Evolutionary conservation across 148 eudicot species (phyloP).

Genomic region (Persicaria tinctoria): DNA sequence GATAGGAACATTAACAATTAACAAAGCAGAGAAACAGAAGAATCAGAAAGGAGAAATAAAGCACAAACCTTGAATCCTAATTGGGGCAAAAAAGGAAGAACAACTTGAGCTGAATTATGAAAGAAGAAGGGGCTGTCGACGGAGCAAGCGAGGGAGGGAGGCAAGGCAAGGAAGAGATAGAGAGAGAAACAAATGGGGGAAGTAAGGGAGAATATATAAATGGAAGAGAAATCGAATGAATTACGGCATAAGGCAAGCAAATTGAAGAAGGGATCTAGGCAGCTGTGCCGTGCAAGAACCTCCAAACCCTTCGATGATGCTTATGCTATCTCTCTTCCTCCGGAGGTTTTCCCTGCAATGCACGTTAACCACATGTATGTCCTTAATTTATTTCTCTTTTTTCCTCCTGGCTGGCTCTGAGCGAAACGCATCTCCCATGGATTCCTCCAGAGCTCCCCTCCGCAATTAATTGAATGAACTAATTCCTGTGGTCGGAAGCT

Average conservation of each 20-base stretch:
- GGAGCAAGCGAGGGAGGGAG: neutral
- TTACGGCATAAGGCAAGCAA: constrained; percentile 63
- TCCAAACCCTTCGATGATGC: constrained; percentile 37
- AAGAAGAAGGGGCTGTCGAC: neutral
- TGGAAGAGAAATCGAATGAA: constrained; percentile 38
- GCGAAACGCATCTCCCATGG: constrained; percentile 7
- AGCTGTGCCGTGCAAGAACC: constrained; percentile 75
- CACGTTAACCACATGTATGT: constrained; percentile 49
- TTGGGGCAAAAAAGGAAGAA: neutral
- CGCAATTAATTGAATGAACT: neutral
- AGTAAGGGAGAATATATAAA: constrained; percentile 15
- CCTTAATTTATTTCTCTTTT: neutral
- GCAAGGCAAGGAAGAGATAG: neutral
- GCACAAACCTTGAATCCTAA: constrained; percentile 17
- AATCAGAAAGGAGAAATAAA: constrained; percentile 4
- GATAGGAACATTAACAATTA: constrained; percentile 9
- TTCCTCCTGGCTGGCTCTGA: neutral
- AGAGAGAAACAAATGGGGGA: constrained; percentile 11
- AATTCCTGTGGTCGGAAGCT: neutral
- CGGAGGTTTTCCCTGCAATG: constrained; percentile 41
- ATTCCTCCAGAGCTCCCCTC: neutral
- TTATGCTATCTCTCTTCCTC: constrained; percentile 18
- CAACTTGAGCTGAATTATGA: neutral
- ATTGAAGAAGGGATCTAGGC: constrained; percentile 41
- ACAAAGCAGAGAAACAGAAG: neutral